These are phyloP conservation scores for Carex myosuroides DNA, from an alignment of 176 grass and related monocot species.

Conservation along the genomic window DNA sequence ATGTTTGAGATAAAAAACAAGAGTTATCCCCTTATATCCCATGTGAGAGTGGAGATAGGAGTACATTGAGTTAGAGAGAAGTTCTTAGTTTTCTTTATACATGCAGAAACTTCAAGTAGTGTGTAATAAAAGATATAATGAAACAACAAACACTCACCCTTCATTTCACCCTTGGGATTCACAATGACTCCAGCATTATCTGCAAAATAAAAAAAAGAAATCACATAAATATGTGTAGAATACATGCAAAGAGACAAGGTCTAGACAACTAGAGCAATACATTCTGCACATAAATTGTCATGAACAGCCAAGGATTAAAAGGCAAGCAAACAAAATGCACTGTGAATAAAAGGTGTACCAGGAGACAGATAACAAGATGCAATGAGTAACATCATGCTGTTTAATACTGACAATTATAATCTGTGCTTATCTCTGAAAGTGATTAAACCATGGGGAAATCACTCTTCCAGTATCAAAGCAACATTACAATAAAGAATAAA, in stretches of 20 bases:
- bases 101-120: background rate
- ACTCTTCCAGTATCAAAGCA: constrained; percentile 23
- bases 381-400: constrained; percentile 24
- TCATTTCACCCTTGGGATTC: constrained; percentile 83
- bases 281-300: background rate
- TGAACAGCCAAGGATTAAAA: background rate
- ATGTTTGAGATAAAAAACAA: background rate
- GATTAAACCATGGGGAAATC: constrained; percentile 3
- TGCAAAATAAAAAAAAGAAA: constrained; percentile 25
- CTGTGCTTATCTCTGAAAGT: constrained; percentile 28
- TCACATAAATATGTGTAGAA: background rate
- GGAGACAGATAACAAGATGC: constrained; percentile 33
- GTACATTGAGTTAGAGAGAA: background rate
- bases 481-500: background rate
- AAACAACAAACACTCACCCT: constrained; percentile 29
- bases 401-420: constrained; percentile 32
- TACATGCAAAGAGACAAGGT: background rate
- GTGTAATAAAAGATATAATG: background rate
- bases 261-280: background rate
- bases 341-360: constrained; percentile 11
- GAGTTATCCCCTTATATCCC: background rate
- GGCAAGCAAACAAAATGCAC: background rate
- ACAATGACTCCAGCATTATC: constrained; percentile 79
- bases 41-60: background rate
- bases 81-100: background rate